A percentile compares a stretch with the other conserved stretches of the same genome.
These are phyloP conservation scores for Gastrolobium bilobum DNA, from an alignment of 306 rosid species.

Conservation along the genomic window DNA sequence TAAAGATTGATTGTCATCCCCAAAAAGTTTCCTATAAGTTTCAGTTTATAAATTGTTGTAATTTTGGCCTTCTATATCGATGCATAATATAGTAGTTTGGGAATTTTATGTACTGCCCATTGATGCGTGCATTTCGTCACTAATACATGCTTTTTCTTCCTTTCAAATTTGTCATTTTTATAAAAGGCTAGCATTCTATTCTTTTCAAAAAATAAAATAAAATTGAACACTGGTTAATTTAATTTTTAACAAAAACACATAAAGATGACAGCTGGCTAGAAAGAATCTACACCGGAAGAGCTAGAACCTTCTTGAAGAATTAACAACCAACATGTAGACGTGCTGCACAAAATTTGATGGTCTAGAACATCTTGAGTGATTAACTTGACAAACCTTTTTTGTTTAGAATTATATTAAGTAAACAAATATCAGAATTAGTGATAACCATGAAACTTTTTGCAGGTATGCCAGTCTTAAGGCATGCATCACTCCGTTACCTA, in stretches of 20 bases:
- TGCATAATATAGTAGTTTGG: neutral
- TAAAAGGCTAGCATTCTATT: neutral
- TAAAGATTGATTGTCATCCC: constrained; percentile 33
- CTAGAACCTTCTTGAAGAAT: constrained; percentile 34
- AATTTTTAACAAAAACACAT: neutral
- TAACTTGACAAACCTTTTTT: constrained; percentile 16
- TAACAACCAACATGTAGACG: constrained; percentile 20
- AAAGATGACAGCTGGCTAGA: neutral
- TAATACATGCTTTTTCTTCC: constrained; percentile 13
- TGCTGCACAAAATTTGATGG: constrained; percentile 28
- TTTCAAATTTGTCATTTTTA: constrained; percentile 8
- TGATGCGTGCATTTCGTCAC: constrained; percentile 10
- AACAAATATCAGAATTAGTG: constrained; percentile 16
- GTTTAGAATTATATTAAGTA: constrained; percentile 25
- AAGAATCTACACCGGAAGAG: neutral
- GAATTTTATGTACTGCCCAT: neutral
- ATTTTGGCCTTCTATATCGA: constrained; percentile 36
- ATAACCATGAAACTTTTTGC: constrained; percentile 44
- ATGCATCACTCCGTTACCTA: constrained; percentile 77
- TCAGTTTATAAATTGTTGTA: neutral
- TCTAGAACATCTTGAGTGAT: constrained; percentile 17
- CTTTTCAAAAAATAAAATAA: neutral
- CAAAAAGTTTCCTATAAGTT: neutral
- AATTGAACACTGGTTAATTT: neutral
- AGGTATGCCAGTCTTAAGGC: constrained; percentile 78